These are phyloP conservation scores for Cyclanthera cordifolia DNA, from an alignment of 306 rosid species.

Conservation along the genomic window DNA sequence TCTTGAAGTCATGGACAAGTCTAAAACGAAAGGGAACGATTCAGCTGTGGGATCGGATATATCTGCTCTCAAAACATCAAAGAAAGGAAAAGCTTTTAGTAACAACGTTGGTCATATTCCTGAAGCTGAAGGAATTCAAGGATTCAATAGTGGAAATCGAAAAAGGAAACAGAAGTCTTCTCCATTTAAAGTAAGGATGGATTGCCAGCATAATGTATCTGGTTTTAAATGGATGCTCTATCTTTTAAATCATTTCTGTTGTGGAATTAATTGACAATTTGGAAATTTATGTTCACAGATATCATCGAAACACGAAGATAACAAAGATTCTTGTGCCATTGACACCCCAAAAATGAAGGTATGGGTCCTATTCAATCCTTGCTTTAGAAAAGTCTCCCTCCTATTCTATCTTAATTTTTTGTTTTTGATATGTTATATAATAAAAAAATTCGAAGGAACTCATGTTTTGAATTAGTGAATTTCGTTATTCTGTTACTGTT, in stretches of 20 bases:
- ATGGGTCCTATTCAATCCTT: slow-evolving; percentile 7
- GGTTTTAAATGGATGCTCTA: neutral
- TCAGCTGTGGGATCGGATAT: slow-evolving; percentile 29
- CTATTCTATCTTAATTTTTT: neutral
- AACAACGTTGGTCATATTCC: slow-evolving; percentile 27
- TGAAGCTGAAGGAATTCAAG: slow-evolving; percentile 32
- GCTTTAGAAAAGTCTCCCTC: neutral
- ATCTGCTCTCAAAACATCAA: slow-evolving; percentile 25
- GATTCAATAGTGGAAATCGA: slow-evolving; percentile 31
- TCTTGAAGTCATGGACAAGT: slow-evolving; percentile 26
- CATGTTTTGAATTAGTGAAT: neutral
- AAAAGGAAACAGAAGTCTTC: slow-evolving; percentile 48
- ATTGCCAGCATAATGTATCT: neutral
- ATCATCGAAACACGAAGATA: slow-evolving; percentile 31
- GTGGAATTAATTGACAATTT: slow-evolving; percentile 21
- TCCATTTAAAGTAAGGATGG: slow-evolving; percentile 39
- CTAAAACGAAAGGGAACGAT: slow-evolving; percentile 37
- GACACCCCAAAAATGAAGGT: slow-evolving; percentile 51
- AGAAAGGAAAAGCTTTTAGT: slow-evolving; percentile 26
- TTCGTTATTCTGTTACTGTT: neutral
- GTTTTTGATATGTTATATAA: neutral
- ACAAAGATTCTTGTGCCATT: slow-evolving; percentile 28
- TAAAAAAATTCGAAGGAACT: neutral
- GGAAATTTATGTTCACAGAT: slow-evolving; percentile 34
- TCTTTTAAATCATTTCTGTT: slow-evolving; percentile 13